A percentile compares a stretch with the other conserved stretches of the same genome.
phyloP scores from a whole-genome alignment of 78 protist species.

The Monosiga brevicollis region DNA sequence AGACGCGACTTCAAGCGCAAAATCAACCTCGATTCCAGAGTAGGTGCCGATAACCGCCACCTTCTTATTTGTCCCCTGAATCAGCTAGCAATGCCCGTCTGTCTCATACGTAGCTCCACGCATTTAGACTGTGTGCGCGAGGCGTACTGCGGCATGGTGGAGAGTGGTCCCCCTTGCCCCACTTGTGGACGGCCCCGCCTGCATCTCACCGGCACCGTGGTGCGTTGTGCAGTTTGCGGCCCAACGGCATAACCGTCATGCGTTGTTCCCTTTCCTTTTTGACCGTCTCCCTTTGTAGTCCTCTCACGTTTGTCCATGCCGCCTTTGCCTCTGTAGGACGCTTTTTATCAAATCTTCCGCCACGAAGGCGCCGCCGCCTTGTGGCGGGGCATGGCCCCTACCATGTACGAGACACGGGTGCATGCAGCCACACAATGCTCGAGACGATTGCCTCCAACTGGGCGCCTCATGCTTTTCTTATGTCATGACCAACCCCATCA shows the following conservation, averaged over 20 bases:
- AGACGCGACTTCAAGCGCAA: constrained; percentile 17
- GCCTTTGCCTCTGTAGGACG: not conserved
- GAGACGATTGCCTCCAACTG: no score
- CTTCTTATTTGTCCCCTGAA: no score
- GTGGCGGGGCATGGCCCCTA: constrained; percentile 34
- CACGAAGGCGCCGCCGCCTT: constrained; percentile 25
- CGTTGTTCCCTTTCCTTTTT: not conserved
- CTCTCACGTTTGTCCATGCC: not conserved
- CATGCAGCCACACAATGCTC: not conserved
- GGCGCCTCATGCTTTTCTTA: no score
- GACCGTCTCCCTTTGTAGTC: no score
- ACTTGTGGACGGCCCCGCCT: not conserved
- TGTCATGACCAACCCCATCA: not conserved
- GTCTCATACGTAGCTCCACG: not conserved
- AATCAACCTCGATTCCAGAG: no score
- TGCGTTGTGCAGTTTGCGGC: no score
- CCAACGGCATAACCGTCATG: constrained; percentile 20
- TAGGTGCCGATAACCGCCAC: no score
- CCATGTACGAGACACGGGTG: constrained; percentile 28
- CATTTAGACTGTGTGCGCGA: not conserved
- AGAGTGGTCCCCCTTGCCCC: not conserved
- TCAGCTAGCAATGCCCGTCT: no score
- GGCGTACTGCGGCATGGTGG: not conserved
- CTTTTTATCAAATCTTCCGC: not conserved
- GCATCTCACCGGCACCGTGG: not conserved